Base-by-base conservation (phyloP, 2,329 filamentous ascomycete species). In the Pseudonectria buxi region DNA sequence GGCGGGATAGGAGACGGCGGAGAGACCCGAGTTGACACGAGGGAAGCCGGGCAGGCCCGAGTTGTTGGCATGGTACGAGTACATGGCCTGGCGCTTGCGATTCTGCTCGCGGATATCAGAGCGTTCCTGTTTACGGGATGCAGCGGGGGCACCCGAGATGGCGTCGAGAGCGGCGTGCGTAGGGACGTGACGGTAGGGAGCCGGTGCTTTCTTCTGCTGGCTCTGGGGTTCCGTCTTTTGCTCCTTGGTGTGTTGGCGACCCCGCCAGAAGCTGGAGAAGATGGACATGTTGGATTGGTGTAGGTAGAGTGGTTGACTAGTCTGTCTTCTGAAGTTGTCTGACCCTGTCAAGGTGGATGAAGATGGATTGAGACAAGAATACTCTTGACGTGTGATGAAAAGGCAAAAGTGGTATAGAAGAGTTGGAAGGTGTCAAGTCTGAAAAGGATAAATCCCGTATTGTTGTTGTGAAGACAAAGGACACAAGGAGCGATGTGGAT, bases 111-210 rank as follows among this genome's bases (percentile, higher is more conserved):
- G 55, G 34, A 76, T 72, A 41, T 57, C 66, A 15, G 57, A 50
- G 28, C 65, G 59, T 45, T 76, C 71, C 10, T 64, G 61, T 7
- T 54, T 49, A 32, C 66, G 68, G 65, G 68, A 76, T 44, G 63
- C 67, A 2, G 68, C 62, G 9, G 74, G 75, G 3, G 71, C 72
- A 22, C 68, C 70, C 14, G 67, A 62, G 28, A 79, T 57, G 28
- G 76, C 74, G 55, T 81, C 76, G 10, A 65, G 53, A 30, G 73
- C 74, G 18, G 77, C 77, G 51, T 82, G 78, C 11, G 65, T 78
- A n/a, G 76, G 75, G 14, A 77, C 57, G 51, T 81, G 77, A 34
- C 62, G 70, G 56, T 81, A 81, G 10, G 71, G 64, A n/a, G 59
- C 43, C 35, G 44, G 36, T 11, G 39, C 38, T 26, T 57, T 51